Base-by-base conservation (phyloP, 345 rosid species). In the Brassica incana region DNA sequence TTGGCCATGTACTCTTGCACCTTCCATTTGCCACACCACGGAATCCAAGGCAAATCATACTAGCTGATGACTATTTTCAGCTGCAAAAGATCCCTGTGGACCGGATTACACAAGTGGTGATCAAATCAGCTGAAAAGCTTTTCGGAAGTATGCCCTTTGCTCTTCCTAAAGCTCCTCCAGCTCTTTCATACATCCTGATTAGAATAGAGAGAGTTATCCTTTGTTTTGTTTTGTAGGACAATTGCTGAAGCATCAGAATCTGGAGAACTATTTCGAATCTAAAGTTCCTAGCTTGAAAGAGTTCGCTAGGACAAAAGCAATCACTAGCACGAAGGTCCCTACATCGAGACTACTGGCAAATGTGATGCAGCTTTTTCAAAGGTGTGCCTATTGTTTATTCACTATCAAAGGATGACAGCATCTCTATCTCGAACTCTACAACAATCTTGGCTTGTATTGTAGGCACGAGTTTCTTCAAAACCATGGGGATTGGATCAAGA, bases 1-100 rank as follows among this genome's bases (percentile, higher is more conserved):
- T 91, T 80, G 99, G 98, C 65, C 98, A 88, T 85, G 86, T 91
- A 77, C 80, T 95, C 58, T 87, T 95, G 88, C 97, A 95, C 73
- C 89, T 93, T 84, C 97, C 99, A 29, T 90, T 84, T 87, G 88
- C 89, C 72, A 85, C 79, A 74, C 95, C 85, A 76, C 95, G 91
- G 73, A 86, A 70, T 80, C 99, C 99, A 6, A 85, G 95, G 77
- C 93, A 93, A 86, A 86, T 95, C 83, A 83, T 95, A 71, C 77
- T 95, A 66, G 98, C 94, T 52, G 99, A 93, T 86, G 98, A 95
- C 85, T 93, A 81, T 85, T 89, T 95, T 85, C 91, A 91, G 83
- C 83, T 86, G 67, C 40, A 81, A 48, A 90, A 90, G 78, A 85
- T 93, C 77, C 95, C 95, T 15, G 76, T 61, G 54, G 93, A 32